phyloP scores from a whole-genome alignment of 768 basidiomycete genomes.

The Boletus subcaerulescens region DNA sequence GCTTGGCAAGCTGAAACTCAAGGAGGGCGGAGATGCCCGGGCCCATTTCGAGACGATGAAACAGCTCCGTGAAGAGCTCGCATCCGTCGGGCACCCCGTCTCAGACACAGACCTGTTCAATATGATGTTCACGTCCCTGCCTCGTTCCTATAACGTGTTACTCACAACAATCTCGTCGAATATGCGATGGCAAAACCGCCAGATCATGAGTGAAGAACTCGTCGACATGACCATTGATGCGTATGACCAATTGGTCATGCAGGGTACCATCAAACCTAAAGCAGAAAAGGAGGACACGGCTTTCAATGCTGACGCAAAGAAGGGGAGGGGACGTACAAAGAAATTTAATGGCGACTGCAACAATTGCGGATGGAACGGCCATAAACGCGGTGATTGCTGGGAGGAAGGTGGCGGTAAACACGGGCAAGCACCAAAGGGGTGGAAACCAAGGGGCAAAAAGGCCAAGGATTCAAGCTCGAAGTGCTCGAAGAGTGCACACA shows the following conservation, averaged over 20 bases:
- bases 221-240: too few species aligned
- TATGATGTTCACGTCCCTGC: not conserved
- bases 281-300: too few species aligned
- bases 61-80: not conserved
- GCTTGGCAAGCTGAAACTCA: not conserved
- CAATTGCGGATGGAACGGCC: constrained; percentile 6
- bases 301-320: not conserved
- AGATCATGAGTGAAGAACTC: too few species aligned
- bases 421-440: not conserved
- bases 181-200: too few species aligned
- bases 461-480: not conserved
- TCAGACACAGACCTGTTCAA: not conserved
- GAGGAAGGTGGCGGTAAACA: constrained; percentile 7
- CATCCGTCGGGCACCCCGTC: not conserved
- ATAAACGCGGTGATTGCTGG: constrained; percentile 3
- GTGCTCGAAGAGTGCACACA: too few species aligned
- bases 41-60: not conserved
- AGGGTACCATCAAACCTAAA: too few species aligned
- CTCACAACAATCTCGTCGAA: too few species aligned
- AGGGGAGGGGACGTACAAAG: not conserved
- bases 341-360: not conserved
- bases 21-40: not conserved
- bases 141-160: not conserved
- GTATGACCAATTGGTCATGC: too few species aligned
- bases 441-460: constrained; percentile 1